Conservation (phyloP, 805 yeast species). For the Wickerhamiella dianesei region DNA sequence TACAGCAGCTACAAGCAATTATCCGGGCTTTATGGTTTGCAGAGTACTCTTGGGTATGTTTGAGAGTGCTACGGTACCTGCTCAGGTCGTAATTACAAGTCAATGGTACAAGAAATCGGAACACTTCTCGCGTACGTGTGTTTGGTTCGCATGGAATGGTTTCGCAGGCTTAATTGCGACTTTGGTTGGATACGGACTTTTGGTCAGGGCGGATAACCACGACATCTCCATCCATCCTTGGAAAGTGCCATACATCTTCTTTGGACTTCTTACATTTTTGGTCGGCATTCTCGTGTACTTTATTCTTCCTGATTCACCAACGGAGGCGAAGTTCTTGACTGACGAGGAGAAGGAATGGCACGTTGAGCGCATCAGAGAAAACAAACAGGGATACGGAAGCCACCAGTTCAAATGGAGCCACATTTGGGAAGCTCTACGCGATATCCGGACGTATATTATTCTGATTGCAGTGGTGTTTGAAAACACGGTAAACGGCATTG, state of each 20-base stretch:
- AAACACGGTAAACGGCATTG: conserved; percentile 43
- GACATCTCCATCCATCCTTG: conserved; percentile 33
- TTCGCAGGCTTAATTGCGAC: conserved; percentile 17
- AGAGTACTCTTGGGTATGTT: conserved; percentile 39
- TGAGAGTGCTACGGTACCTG: conserved; percentile 35
- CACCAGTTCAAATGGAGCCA: conserved; percentile 42
- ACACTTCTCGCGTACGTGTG: conserved; percentile 40
- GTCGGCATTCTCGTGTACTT: conserved; percentile 35
- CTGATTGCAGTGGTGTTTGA: conserved; percentile 30
- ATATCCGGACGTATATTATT: conserved; percentile 37
- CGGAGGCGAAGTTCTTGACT: conserved; percentile 23
- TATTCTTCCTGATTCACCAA: conserved; percentile 46
- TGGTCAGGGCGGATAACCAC: conserved; percentile 6
- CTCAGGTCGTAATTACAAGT: conserved; percentile 42
- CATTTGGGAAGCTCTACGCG: conserved; percentile 37
- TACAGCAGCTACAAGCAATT: conserved; percentile 37
- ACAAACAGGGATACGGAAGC: conserved; percentile 40
- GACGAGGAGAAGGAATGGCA: conserved; percentile 35
- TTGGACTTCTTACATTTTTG: conserved; percentile 45
- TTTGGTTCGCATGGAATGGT: conserved; percentile 25
- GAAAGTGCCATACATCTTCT: conserved; percentile 45
- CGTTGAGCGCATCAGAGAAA: conserved; percentile 39
- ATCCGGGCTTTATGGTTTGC: conserved; percentile 34
- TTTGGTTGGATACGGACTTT: conserved; percentile 18
- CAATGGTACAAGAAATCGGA: conserved; percentile 41